Evolutionary conservation across 2,329 filamentous ascomycete genomes (phyloP).

Genomic region (Epichloe scottii): DNA sequence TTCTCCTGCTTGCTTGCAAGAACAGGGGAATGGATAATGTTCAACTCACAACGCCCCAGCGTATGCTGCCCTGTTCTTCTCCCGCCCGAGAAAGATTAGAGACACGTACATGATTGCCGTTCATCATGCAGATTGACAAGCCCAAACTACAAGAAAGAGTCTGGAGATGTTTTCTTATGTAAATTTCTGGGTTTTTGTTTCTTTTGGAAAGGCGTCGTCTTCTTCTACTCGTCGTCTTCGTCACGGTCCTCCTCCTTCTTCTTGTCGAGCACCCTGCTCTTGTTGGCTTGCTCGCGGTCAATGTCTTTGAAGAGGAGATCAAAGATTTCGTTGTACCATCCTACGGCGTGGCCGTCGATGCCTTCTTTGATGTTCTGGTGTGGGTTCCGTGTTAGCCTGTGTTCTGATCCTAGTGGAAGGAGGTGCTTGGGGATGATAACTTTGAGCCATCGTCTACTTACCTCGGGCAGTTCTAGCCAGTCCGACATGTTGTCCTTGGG

Average conservation of each 20-base stretch:
- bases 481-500: slow-evolving; percentile 91
- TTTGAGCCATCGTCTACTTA: slow-evolving; percentile 35
- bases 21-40: background rate
- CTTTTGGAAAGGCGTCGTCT: background rate
- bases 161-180: background rate
- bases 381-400: background rate
- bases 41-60: background rate
- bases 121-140: slow-evolving; percentile 2
- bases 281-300: slow-evolving; percentile 60
- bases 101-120: background rate
- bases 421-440: too few relatives aligned
- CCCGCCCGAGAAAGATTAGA: background rate
- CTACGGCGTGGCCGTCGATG: slow-evolving; percentile 79
- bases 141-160: background rate
- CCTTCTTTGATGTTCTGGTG: slow-evolving; percentile 92
- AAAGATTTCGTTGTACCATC: slow-evolving; percentile 92
- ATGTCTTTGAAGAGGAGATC: slow-evolving; percentile 77
- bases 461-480: slow-evolving; percentile 93
- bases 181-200: background rate
- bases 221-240: slow-evolving; percentile 22
- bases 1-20: too few relatives aligned
- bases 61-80: background rate
- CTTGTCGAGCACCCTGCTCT: slow-evolving; percentile 51
- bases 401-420: too few relatives aligned
- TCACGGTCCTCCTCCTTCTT: slow-evolving; percentile 33